phyloP scores from a whole-genome alignment of 805 yeast genomes.

The Saccharomycopsis lassenensis region DNA sequence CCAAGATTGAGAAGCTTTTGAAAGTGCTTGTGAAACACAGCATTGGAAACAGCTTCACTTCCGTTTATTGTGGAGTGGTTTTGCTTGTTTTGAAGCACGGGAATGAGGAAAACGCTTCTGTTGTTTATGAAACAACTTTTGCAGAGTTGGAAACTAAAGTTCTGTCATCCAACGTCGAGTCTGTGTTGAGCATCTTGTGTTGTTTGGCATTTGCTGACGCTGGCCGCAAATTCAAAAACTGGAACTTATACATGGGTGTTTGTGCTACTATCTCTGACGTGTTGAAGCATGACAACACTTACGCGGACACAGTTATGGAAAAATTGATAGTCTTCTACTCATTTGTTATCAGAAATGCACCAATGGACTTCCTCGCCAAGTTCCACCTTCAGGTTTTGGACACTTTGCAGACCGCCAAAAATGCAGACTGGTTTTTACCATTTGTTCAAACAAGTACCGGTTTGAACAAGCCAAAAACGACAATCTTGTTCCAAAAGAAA shows the following conservation, averaged over 20 bases:
- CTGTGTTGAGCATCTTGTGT: constrained; percentile 28
- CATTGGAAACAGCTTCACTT: too few species aligned
- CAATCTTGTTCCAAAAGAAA: constrained; percentile 32
- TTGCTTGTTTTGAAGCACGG: constrained; percentile 45
- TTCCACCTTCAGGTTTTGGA: constrained; percentile 26
- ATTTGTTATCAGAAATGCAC: constrained; percentile 44
- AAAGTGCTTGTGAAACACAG: constrained; percentile 25
- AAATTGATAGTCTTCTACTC: constrained; percentile 29
- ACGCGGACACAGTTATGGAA: constrained; percentile 11
- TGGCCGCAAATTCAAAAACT: constrained; percentile 49
- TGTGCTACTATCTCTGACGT: constrained; percentile 20
- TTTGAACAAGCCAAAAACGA: constrained; percentile 33
- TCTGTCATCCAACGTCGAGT: neutral
- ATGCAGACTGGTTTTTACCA: constrained; percentile 32
- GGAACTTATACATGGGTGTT: too few species aligned
- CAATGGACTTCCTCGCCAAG: constrained; percentile 11
- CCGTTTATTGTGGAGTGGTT: constrained; percentile 49
- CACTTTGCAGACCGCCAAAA: constrained; percentile 35
- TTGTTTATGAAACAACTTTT: constrained; percentile 27
- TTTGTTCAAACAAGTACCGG: constrained; percentile 37
- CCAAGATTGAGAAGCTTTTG: constrained; percentile 31
- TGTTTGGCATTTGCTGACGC: constrained; percentile 56
- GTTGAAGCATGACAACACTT: neutral
- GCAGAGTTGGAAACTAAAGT: constrained; percentile 21
- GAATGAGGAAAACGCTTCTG: constrained; percentile 34